These are phyloP conservation scores for Biscogniauxia mediterranea DNA, from an alignment of 2,329 filamentous ascomycete genomes.

Conservation along the genomic window DNA sequence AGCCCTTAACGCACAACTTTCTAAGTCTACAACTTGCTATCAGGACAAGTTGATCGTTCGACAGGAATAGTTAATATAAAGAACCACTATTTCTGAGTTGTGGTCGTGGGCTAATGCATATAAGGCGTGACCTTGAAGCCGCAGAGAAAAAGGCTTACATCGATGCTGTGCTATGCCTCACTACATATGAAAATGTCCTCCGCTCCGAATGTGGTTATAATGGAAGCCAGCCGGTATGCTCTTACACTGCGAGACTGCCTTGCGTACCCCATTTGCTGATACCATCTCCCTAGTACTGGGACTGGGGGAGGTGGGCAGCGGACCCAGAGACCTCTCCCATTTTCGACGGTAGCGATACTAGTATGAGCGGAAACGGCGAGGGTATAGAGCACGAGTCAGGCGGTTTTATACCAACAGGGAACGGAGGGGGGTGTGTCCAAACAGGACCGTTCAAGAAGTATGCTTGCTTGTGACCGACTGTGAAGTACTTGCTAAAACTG, in stretches of 20 bases:
- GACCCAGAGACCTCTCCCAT: constrained; percentile 42
- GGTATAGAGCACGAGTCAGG: constrained; percentile 13
- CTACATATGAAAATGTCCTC: constrained; percentile 27
- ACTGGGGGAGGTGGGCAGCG: constrained; percentile 42
- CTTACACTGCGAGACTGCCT: not conserved
- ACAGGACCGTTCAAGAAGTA: constrained; percentile 51
- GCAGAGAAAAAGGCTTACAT: constrained; percentile 24
- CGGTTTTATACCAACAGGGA: constrained; percentile 7
- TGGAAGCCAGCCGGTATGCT: constrained; percentile 25
- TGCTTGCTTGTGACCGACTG: not conserved
- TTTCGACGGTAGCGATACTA: constrained; percentile 46
- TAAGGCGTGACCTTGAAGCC: constrained; percentile 16
- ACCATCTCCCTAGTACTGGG: constrained; percentile 33
- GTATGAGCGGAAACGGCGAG: constrained; percentile 41
- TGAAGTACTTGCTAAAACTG: constrained; percentile 1
- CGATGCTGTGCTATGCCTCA: constrained; percentile 27
- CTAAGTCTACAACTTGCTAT: constrained; percentile 23
- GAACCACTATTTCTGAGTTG: not conserved
- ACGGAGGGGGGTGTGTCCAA: constrained; percentile 46
- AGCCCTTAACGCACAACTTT: constrained; percentile 22
- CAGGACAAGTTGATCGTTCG: constrained; percentile 24
- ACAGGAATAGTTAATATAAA: constrained; percentile 20
- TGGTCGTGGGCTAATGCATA: not conserved
- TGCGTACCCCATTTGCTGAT: not conserved
- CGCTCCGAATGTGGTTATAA: constrained; percentile 31